Conservation (phyloP, 805 yeast genomes). For the Candida oleophila region DNA sequence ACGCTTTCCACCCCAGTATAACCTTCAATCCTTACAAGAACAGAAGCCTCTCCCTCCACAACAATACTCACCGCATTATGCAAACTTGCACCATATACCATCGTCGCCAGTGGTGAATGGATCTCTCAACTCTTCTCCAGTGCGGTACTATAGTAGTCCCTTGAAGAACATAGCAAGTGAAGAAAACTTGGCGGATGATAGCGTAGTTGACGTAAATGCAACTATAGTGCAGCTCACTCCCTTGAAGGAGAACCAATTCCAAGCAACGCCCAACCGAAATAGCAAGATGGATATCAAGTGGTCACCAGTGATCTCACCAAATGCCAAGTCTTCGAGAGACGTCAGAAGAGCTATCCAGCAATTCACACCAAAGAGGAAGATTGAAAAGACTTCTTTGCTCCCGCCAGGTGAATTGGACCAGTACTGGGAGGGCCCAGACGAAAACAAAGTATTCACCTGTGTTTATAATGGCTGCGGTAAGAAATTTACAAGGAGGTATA, state of each 20-base stretch:
- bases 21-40: slow-evolving; percentile 3
- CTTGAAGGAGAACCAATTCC: slow-evolving; percentile 30
- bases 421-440: slow-evolving; percentile 78
- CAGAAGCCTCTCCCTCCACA: slow-evolving; percentile 7
- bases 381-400: slow-evolving; percentile 61
- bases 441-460: slow-evolving; percentile 70
- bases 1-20: slow-evolving; percentile 1
- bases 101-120: slow-evolving; percentile 22
- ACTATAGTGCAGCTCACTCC: slow-evolving; percentile 43
- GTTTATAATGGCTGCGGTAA: slow-evolving; percentile 77
- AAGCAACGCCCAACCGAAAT: slow-evolving; percentile 27
- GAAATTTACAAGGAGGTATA: slow-evolving; percentile 82
- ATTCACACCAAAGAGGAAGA: slow-evolving; percentile 46
- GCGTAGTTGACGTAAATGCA: slow-evolving; percentile 35
- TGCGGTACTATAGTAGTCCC: slow-evolving; percentile 21
- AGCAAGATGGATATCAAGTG: slow-evolving; percentile 37
- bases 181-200: slow-evolving; percentile 19
- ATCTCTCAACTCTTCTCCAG: slow-evolving; percentile 32
- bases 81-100: slow-evolving; percentile 13
- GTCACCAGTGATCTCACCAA: slow-evolving; percentile 46
- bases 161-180: slow-evolving; percentile 12
- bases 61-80: neutral
- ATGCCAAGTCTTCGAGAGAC: slow-evolving; percentile 21
- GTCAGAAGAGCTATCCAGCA: slow-evolving; percentile 36
- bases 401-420: slow-evolving; percentile 90